Evolutionary conservation across 2,329 filamentous ascomycete species (phyloP), one percentile per base, ranked within the genome.

Genomic region (Claviceps humidiphila): DNA sequence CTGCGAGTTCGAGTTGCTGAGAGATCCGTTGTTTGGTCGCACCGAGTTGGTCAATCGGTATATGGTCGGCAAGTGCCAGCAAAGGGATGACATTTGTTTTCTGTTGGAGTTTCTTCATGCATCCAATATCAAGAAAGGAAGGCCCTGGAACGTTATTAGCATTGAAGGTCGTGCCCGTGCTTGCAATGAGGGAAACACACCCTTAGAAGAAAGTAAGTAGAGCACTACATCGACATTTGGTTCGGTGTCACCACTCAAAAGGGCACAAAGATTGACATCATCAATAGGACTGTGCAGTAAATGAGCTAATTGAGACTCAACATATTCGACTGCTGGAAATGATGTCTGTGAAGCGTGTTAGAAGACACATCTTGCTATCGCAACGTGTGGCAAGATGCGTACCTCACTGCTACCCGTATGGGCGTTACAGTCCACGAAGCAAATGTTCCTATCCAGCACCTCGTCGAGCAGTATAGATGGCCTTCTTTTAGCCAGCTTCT

Each of bases 391-490:
- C 13, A n/a, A 17, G 11, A 49, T 30, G 4, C 77, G 55, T 67
- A 81, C 75, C 40, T 76, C 78, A 46, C 71, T 73, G 46, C 73
- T 74, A 57, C 64, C 70, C 42, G 74, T 70, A 65, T 80, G 81
- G 13, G 83, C 82, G 11, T 85, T 81, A 2, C 87, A 91, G 68
- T 97, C 91, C 53, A 96, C 82, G 63, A 98, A 96, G 66, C 89
- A 95, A 5, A 98, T 70, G 63, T 98, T 98, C 34, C 91, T 80
- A 63, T 97, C 91, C 46, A 97, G 71, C 41, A 96, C 78, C 22
- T 81, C 78, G 57, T 93, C 89, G 7, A 82, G 82, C 50, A 55
- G 49, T 5, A 61, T 63, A 5, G 86, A 91, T 63, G 83, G 87
- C 60, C 85, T 77, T 61, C 82, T 76, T 47, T 78, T 56, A 78